phyloP scores from a whole-genome alignment of 148 eudicot genomes.

The Talinum fruticosum region DNA sequence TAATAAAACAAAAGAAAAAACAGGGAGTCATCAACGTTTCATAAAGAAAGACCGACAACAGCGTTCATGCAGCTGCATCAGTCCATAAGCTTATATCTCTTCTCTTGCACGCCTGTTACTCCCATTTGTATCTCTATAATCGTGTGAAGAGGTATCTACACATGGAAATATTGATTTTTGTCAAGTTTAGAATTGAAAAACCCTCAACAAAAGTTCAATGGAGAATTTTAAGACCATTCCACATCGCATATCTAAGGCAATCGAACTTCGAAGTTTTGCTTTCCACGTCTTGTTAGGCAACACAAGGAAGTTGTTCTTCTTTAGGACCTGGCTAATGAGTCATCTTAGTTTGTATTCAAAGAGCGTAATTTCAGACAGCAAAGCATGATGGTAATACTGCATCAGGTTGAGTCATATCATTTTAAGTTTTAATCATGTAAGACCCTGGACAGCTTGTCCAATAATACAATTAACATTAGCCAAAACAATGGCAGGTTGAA shows the following conservation, averaged over 20 bases:
- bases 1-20: neutral
- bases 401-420: too few relatives aligned
- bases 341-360: neutral
- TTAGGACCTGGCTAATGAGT: neutral
- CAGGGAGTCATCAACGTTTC: neutral
- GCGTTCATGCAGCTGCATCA: conserved; percentile 19
- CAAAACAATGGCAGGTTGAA: too few relatives aligned
- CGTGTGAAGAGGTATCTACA: conserved; percentile 97
- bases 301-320: neutral
- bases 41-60: neutral
- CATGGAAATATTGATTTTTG: conserved; percentile 7
- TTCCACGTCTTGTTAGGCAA: neutral
- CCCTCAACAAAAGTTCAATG: neutral
- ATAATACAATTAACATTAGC: too few relatives aligned
- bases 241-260: neutral
- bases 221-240: neutral
- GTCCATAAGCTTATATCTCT: conserved; percentile 95
- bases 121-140: conserved; percentile 99
- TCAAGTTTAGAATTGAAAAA: neutral
- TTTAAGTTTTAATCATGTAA: too few relatives aligned
- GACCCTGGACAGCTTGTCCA: too few relatives aligned
- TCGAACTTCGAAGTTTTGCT: neutral
- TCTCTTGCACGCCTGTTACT: conserved; percentile 96
- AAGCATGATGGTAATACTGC: too few relatives aligned
- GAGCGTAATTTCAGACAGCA: neutral